Percentiles rank a stretch among this genome's conserved stretches.
Conservation (phyloP, 1,284 basidiomycete genomes). For the Melampsora americana region DNA sequence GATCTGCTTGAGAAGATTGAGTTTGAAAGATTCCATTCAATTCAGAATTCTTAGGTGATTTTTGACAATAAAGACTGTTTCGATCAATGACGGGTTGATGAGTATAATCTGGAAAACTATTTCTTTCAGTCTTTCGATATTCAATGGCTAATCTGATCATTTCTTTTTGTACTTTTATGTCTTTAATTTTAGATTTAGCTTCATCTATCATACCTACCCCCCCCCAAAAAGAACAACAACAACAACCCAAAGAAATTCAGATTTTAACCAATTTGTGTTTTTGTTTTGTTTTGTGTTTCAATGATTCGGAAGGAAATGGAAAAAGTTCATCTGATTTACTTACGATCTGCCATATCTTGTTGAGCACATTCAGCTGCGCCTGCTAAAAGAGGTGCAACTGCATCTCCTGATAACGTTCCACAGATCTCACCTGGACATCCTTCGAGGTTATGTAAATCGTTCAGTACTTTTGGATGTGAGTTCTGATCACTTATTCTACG, state of each 20-base stretch:
- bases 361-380: conserved; percentile 62
- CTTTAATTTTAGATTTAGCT: conserved; percentile 22
- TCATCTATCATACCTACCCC: conserved; percentile 30
- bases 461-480: conserved; percentile 32
- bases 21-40: conserved; percentile 37
- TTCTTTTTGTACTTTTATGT: conserved; percentile 12
- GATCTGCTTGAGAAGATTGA: conserved; percentile 22
- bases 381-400: conserved; percentile 62
- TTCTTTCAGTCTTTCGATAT: conserved; percentile 65
- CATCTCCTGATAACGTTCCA: conserved; percentile 59
- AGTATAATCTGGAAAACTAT: conserved; percentile 64
- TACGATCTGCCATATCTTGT: conserved; percentile 62
- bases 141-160: conserved; percentile 59
- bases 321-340: conserved; percentile 55
- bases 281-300: not conserved
- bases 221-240: not conserved
- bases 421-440: conserved; percentile 60
- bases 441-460: conserved; percentile 19
- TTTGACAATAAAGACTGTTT: conserved; percentile 46
- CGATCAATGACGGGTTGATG: conserved; percentile 49
- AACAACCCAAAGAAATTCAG: not conserved
- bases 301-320: not conserved
- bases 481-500: conserved; percentile 34
- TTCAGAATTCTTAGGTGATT: conserved; percentile 45
- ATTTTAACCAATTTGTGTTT: not conserved